Evolutionary conservation across 1,139 yeast species (phyloP), one percentile per base, ranked within the genome.

Genomic region (Candida anutae): DNA sequence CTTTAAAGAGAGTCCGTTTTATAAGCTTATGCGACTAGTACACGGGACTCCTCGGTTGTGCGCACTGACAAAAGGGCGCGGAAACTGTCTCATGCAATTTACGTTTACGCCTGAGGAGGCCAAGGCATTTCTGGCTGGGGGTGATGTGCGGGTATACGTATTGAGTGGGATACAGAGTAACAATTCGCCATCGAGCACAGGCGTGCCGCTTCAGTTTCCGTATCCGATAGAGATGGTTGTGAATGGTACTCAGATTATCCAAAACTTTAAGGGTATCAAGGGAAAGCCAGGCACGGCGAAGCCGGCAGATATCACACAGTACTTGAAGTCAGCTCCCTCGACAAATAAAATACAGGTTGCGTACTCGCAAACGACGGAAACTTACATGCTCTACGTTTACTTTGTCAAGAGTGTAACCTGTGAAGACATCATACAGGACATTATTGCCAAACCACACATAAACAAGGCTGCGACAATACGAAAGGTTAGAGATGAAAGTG

Each of bases 271-370:
- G 39, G 87, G 85, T 2, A 55, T 78, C 22, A 78, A 77, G 45
- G 71, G 73, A 26, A 70, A 63, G 33, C 61, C 64, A 1, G 84
- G 84, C 1, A 72, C 87, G 0, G 74, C 79, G 1, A 65, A 69
- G 32, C 88, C 90, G 0, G 80, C 80, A 1, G 76, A 81, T 47
- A 42, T 79, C 24, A 74, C 83, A 0, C 53, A 58, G 2, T 50
- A 53, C 30, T 23, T 73, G n/a, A 50, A 53, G 10, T 35, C 35
- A 0, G 28, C 52, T 1, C 53, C 59, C 1, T 36, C 36, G 4
- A 26, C 37, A 3, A 77, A 77, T 41, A 40, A 46, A 3, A 40
- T 78, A 14, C 67, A 64, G 28, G 42, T 79, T 23, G 58, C 66
- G 1, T 79, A 77, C 43, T 73, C 77, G 0, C 73, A 69, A 31